Evolutionary conservation across 2,329 filamentous ascomycete species (phyloP), one percentile per base, ranked within the genome.

Genomic region (Diplodia sapinea): DNA sequence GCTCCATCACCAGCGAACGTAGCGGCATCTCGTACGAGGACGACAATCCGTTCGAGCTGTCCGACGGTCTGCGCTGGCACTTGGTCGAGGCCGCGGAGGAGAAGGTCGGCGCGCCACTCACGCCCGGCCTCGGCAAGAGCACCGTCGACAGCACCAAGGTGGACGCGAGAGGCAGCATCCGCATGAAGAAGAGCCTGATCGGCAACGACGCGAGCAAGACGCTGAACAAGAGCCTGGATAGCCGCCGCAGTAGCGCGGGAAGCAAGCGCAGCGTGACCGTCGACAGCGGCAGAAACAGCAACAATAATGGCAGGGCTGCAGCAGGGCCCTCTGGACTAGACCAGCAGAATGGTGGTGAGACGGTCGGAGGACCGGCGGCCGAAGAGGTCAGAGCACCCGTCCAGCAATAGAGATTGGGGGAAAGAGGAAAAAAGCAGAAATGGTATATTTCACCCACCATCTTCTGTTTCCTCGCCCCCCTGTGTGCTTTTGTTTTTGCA

Each of bases 21-120:
- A 81, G 76, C 15, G 79, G 77, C 13, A 71, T 78, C 6, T 88
- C 86, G 1, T 80, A 87, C 23, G 93, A 96, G 71, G 93, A 97
- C 70, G 95, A 98, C 71, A 99, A 99, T 74, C 95, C 95, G 0
- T 99, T 99, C 78, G 94, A 97, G 73, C 85, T 99, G 13, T 97
- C 93, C 0, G 95, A 99, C 74, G 95, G 95, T 3, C 82, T 99
- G 57, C 89, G 94, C 40, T 99, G 95, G 95, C 98, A 97, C 79
- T 86, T 99, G 6, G 89, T 99, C 43, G 94, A 99, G 76, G 95
- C 95, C 0, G 86, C 88, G 1, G 95, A 99, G 79, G 95, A 99
- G 79, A 97, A 97, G 75, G 88, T 93, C 0, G 94, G 93, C 51
- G 85, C 85, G 2, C 95, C 95, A 0, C 90, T 91, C n/a, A 98